Evolutionary conservation across 2,329 filamentous ascomycete genomes (phyloP).

Genomic region (Xenosphaeropsis pyriputrescens): DNA sequence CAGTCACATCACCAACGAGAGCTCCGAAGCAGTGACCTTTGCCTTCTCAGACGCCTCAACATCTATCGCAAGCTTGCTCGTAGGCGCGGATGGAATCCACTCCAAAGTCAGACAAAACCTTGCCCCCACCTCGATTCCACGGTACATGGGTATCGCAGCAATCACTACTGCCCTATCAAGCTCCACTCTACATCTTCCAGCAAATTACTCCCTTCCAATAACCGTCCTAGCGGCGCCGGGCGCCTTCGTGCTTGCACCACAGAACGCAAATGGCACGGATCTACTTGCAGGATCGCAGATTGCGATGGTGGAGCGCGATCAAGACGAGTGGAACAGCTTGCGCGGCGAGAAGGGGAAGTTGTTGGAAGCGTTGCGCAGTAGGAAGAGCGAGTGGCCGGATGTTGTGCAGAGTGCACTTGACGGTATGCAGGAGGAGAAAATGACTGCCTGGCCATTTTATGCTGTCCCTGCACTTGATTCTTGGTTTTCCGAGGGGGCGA

Average conservation of each 20-base stretch:
- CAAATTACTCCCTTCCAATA: slow-evolving; percentile 7
- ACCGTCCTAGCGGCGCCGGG: slow-evolving; percentile 16
- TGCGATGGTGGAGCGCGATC: slow-evolving; percentile 20
- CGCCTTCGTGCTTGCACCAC: slow-evolving; percentile 34
- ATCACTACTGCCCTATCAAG: slow-evolving; percentile 15
- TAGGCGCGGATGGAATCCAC: too few relatives aligned
- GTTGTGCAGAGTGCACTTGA: slow-evolving; percentile 23
- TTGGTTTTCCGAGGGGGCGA: slow-evolving; percentile 20
- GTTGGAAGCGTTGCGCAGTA: slow-evolving; percentile 15
- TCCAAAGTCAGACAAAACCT: too few relatives aligned
- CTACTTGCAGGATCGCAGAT: slow-evolving; percentile 30
- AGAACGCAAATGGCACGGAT: slow-evolving; percentile 30
- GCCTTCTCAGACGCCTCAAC: too few relatives aligned
- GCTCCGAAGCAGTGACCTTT: too few relatives aligned
- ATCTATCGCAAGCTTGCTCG: too few relatives aligned
- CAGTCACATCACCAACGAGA: too few relatives aligned
- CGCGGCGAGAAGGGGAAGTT: slow-evolving; percentile 19
- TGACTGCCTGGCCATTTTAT: slow-evolving; percentile 31
- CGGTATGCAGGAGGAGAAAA: slow-evolving; percentile 18
- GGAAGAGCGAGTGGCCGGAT: slow-evolving; percentile 21
- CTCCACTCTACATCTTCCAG: slow-evolving; percentile 8
- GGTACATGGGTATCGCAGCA: slow-evolving; percentile 31
- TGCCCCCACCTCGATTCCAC: slow-evolving; percentile 20
- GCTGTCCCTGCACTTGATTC: slow-evolving; percentile 24
- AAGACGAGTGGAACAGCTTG: slow-evolving; percentile 26